Base-by-base conservation (phyloP, 768 basidiomycete genomes). In the Flagelloscypha sp. region DNA sequence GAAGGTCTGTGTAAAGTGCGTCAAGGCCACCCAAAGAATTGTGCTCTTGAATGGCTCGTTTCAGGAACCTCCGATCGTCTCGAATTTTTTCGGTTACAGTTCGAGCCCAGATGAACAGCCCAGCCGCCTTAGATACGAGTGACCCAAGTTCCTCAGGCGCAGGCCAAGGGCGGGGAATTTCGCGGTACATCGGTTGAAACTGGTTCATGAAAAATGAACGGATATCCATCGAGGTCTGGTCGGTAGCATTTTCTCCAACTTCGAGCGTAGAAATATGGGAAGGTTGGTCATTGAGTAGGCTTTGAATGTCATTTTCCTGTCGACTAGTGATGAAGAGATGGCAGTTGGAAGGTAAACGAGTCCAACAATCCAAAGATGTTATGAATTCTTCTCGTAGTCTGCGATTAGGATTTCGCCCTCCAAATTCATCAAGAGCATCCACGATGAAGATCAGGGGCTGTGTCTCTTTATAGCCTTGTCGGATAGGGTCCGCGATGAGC, bases 361-460 rank as follows among this genome's bases (percentile, higher is more conserved):
- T 29, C 49, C 53, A 54, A 6, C 27, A 38, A 32, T 35, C 46
- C 19, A 54, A 23, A 2, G 48, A 49, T n/a, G 40, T 33, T 20
- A 56, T 38, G 16, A 56, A 43, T n/a, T n/a, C n/a, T n/a, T 33
- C 20, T 2, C 51, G 44, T n/a, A n/a, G n/a, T n/a, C n/a, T n/a
- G n/a, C 54, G 42, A 0, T 22, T 31, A 2, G 48, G 37, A 22
- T 41, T 34, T 1, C 43, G 31, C 5, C 49, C 47, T 7, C 53
- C 52, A 38, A 52, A 56, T 33, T 58, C 54, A 29, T 59, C 58
- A 29, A 55, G 25, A 4, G 57, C 58, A 40, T 59, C 58, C 22
- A 59, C 42, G 5, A 58, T 45, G 18, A 57, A 38, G 7, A 52
- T 42, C n/a, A n/a, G n/a, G n/a, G n/a, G n/a, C n/a, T n/a, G n/a